Evolutionary conservation across 257 asterid genomes (phyloP), one percentile per base, ranked within the genome.

Genomic region (Solanum virginianum): DNA sequence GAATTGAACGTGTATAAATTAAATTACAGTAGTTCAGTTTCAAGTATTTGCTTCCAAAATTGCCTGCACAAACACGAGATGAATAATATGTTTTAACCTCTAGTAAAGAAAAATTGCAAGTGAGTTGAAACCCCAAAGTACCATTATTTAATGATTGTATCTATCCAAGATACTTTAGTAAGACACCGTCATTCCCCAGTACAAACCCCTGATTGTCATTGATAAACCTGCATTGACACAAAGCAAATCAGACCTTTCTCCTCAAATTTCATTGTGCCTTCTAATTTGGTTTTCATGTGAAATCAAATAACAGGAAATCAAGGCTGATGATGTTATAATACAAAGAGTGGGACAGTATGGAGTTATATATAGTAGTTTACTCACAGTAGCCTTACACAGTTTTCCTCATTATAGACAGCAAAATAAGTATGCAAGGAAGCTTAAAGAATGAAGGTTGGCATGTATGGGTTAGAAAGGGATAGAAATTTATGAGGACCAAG

Each of bases 121-220:
- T 69, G 32, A 60, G 68, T 8, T 36, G 53, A 69, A 74, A 41
- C n/a, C n/a, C 5, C n/a, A 77, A 51, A 0, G 26, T 68, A 83
- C 85, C 85, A 32, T 53, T 51, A 56, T 26, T 69, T 51, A 16
- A 51, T 12, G 56, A 69, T 29, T 68, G 49, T 22, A 80, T 85
- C 93, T 94, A 94, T 79, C 98, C 99, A 49, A 96, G 94, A 89
- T 92, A 96, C 89, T 95, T 95, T n/a, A 96, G 90, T 90, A 96
- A 88, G 72, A 96, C 97, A 56, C 99, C 98, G 63, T 96, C 99
- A 86, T 95, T 95, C 69, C 98, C 99, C 8, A 96, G 91, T 90
- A 96, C 98, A 85, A 94, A 96, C 39, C 98, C 99, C 90, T 95
- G 96, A 72, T 90, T 94, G 68, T 94, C 95, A 83, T 89, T 94